A percentile compares a stretch with the other conserved stretches of the same genome.
phyloP scores from a whole-genome alignment of 805 yeast species.

The Starmerella tilneyi region DNA sequence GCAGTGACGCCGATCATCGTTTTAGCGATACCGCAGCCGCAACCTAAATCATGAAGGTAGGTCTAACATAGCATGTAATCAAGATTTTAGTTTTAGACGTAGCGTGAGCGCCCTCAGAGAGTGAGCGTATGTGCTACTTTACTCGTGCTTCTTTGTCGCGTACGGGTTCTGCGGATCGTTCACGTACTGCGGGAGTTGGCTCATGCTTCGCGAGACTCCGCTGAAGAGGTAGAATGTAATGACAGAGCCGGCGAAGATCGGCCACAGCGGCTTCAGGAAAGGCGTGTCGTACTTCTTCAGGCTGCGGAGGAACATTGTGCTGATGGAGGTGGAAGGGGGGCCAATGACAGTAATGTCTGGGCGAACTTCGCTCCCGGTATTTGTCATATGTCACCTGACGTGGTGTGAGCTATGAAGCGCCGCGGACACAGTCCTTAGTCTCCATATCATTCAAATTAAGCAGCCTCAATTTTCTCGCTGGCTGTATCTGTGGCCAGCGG shows the following conservation, averaged over 20 bases:
- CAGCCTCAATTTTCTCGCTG: conserved; percentile 10
- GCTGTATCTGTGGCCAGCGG: background rate
- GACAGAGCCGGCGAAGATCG: conserved; percentile 74
- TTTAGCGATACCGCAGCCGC: too few species aligned
- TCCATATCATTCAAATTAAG: conserved; percentile 13
- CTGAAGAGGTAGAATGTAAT: conserved; percentile 60
- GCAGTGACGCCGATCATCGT: too few species aligned
- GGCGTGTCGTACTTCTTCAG: conserved; percentile 41
- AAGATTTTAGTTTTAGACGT: background rate
- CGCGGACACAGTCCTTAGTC: background rate
- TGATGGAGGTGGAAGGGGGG: background rate
- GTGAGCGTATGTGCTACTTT: background rate
- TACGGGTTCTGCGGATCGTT: conserved; percentile 94
- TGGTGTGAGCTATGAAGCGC: too few species aligned
- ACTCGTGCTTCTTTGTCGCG: conserved; percentile 38
- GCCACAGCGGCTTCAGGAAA: conserved; percentile 69
- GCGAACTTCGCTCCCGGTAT: background rate
- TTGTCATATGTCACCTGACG: conserved; percentile 1
- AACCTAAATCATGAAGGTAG: too few species aligned
- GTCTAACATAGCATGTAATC: background rate
- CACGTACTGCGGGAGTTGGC: conserved; percentile 64
- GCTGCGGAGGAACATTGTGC: conserved; percentile 3
- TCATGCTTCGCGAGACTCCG: conserved; percentile 57
- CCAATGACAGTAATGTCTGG: background rate
- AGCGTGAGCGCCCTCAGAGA: too few species aligned